Evolutionary conservation across 2,329 filamentous ascomycete species (phyloP).

Genomic region (Colletotrichum salicis): DNA sequence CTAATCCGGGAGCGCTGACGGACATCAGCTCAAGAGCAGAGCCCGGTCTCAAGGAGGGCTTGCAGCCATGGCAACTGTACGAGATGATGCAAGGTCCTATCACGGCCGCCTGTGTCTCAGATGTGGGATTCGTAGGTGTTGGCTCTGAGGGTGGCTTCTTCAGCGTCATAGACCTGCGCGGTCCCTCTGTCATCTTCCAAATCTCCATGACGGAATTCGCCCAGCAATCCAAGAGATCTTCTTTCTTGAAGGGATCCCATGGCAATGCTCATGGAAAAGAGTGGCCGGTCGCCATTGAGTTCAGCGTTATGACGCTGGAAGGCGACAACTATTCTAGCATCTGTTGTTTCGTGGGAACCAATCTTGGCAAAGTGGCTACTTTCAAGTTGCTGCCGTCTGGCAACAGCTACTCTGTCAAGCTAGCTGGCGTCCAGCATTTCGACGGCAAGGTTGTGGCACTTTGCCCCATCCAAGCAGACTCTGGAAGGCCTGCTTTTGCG

Average conservation of each 20-base stretch:
- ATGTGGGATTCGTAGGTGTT: constrained; percentile 89
- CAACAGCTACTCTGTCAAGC: constrained; percentile 76
- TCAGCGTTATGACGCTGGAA: constrained; percentile 92
- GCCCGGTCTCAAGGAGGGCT: constrained; percentile 77
- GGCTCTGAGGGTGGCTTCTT: constrained; percentile 87
- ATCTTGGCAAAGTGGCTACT: constrained; percentile 82
- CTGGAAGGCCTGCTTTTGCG: constrained; percentile 79
- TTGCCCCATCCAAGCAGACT: constrained; percentile 81
- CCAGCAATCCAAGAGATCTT: constrained; percentile 80
- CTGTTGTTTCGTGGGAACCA: constrained; percentile 90
- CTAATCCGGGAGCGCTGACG: constrained; percentile 76
- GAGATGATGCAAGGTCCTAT: constrained; percentile 86
- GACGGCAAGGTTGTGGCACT: constrained; percentile 80
- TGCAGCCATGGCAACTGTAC: constrained; percentile 83
- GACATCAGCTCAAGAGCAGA: constrained; percentile 81
- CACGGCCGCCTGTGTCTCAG: constrained; percentile 83
- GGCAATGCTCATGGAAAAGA: constrained; percentile 66
- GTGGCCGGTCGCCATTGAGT: constrained; percentile 85
- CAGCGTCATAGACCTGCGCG: constrained; percentile 86
- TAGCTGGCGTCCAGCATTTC: constrained; percentile 74
- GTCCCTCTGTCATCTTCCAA: constrained; percentile 84
- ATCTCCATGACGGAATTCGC: constrained; percentile 77
- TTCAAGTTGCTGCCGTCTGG: constrained; percentile 88
- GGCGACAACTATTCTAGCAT: constrained; percentile 97
- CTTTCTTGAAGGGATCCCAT: constrained; percentile 71